Evolutionary conservation across 2,329 filamentous ascomycete species (phyloP).

Genomic region (Bipolaris bicolor): DNA sequence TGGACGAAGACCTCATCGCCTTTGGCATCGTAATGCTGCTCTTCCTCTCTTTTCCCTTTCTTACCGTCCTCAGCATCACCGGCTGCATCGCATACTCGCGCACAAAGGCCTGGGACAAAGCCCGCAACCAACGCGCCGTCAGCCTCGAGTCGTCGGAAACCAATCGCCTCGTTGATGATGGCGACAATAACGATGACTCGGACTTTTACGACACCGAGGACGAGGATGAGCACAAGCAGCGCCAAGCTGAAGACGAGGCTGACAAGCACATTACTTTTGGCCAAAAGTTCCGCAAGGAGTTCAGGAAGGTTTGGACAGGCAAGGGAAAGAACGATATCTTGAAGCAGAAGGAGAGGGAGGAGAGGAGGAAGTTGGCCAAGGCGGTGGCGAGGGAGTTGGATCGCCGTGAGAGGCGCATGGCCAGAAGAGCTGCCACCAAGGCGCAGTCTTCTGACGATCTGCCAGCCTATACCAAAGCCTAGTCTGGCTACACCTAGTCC

Average conservation of each 20-base stretch:
- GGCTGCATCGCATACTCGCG: constrained; percentile 37
- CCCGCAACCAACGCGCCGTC: constrained; percentile 31
- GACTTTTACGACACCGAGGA: constrained; percentile 43
- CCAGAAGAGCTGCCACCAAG: constrained; percentile 30
- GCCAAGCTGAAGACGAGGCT: constrained; percentile 39
- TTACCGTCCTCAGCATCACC: constrained; percentile 31
- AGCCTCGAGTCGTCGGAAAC: constrained; percentile 33
- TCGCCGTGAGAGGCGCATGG: constrained; percentile 33
- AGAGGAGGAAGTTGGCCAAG: constrained; percentile 41
- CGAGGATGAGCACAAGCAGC: constrained; percentile 35
- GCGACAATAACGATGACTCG: constrained; percentile 17
- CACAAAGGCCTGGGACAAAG: constrained; percentile 42
- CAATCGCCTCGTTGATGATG: constrained; percentile 19
- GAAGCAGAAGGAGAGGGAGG: constrained; percentile 40
- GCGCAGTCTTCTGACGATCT: constrained; percentile 23
- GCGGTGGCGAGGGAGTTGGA: constrained; percentile 40
- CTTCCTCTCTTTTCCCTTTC: constrained; percentile 33
- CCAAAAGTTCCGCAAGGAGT: constrained; percentile 43
- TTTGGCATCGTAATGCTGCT: constrained; percentile 32
- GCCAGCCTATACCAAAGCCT: constrained; percentile 35
- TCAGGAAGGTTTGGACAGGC: constrained; percentile 37
- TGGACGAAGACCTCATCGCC: constrained; percentile 40
- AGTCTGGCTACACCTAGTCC: not conserved
- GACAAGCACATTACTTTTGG: constrained; percentile 36
- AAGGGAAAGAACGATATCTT: constrained; percentile 33